Percentiles rank a stretch among this genome's conserved stretches.
Evolutionary conservation across 495 filamentous ascomycete species (phyloP).

Genomic region (Aspergillus coremiiformis): DNA sequence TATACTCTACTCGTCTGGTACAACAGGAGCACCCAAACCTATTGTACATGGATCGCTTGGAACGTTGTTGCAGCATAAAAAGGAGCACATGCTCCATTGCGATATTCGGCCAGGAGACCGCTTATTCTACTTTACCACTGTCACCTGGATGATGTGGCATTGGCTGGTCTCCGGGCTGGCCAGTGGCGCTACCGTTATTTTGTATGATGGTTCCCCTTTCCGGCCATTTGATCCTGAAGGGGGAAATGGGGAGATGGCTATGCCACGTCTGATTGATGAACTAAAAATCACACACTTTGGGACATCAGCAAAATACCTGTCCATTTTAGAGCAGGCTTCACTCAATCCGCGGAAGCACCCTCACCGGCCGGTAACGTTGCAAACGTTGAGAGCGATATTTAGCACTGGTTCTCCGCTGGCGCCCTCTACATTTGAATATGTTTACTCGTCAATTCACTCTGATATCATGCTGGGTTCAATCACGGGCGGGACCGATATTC

Average conservation of each 20-base stretch:
- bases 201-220: constrained; percentile 90
- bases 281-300: constrained; percentile 81
- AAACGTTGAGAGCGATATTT: constrained; percentile 68
- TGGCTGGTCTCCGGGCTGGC: constrained; percentile 83
- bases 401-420: constrained; percentile 88
- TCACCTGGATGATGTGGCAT: constrained; percentile 98
- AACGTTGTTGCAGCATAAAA: constrained; percentile 88
- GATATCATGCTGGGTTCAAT: constrained; percentile 75
- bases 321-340: constrained; percentile 74
- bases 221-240: constrained; percentile 46
- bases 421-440: constrained; percentile 85
- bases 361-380: constrained; percentile 44
- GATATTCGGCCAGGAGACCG: constrained; percentile 58
- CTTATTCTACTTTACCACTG: constrained; percentile 83
- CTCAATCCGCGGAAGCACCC: constrained; percentile 53
- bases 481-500: constrained; percentile 87
- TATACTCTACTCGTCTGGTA: constrained; percentile 81
- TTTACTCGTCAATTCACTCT: constrained; percentile 71
- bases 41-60: constrained; percentile 86
- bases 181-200: constrained; percentile 68
- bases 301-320: constrained; percentile 88
- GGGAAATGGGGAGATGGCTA: constrained; percentile 55
- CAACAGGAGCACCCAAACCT: constrained; percentile 85
- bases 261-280: constrained; percentile 63
- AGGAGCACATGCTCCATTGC: constrained; percentile 81